Evolutionary conservation across 2,329 filamentous ascomycete species (phyloP), one percentile per base, ranked within the genome.

Genomic region (Cladosporium sp.): DNA sequence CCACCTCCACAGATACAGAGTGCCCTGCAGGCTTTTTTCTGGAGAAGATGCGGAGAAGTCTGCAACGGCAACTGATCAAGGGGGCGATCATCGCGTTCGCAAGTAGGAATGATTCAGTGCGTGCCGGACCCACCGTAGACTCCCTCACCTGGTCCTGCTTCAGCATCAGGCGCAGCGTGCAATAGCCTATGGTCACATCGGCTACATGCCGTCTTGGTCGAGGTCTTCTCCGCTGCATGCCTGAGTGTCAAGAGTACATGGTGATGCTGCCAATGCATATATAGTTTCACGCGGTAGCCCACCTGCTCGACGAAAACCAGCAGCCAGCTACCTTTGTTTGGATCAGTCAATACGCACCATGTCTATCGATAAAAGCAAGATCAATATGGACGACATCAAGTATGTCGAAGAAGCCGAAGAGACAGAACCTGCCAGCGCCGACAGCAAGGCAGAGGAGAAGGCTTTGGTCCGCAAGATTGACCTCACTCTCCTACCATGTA

Each of bases 381-480:
- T 12, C 18, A 52, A 57, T 15, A 64, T 64, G 44, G 65, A 66
- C 11, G 67, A 72, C 59, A 66, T 69, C 58, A 71, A 74, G 59
- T 59, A 71, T 59, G 66, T 73, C 61, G 66, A 67, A 59, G 69
- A 73, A 58, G 62, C 62, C 38, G 61, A 64, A 57, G 61, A 57
- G 61, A 11, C 49, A 28, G 36, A 34, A 7, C 28, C 34, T 14
- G 47, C 34, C 18, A 41, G 68, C 44, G 66, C 62, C 55, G 68
- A 67, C 8, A 58, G 41, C 58, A 61, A 47, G 30, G 67, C 78
- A 70, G 80, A 80, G 73, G 75, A 79, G 67, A 83, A 80, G 68
- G 77, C 80, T 24, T 70, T 84, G 4, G 78, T 84, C 32, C 73
- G 80, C n/a, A 80, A 80, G 61, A 76, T 78, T 65, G 82, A 84